These are phyloP conservation scores for Eimeria sp. DNA, from an alignment of 169 alveolate species.

Conservation along the genomic window DNA sequence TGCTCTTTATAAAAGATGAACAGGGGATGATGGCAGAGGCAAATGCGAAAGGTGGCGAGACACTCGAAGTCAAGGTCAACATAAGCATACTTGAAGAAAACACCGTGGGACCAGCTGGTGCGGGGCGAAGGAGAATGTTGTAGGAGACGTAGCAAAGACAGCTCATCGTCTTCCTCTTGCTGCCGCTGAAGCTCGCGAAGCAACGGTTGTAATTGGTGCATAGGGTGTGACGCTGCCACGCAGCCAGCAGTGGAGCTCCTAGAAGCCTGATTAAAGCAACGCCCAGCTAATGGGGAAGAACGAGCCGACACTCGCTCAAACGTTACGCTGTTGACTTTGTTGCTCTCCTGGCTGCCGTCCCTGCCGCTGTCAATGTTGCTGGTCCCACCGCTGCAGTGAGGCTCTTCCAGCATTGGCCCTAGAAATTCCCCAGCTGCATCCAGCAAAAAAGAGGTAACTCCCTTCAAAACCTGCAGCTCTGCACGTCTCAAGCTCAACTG, in stretches of 20 bases:
- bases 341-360: neutral
- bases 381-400: constrained; percentile 12
- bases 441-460: constrained; percentile 47
- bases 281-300: neutral
- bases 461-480: constrained; percentile 50
- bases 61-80: constrained; percentile 82
- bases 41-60: constrained; percentile 76
- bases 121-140: constrained; percentile 67
- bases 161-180: constrained; percentile 65
- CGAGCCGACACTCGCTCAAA: neutral
- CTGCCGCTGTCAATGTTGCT: neutral
- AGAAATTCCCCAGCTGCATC: constrained; percentile 38
- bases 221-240: neutral
- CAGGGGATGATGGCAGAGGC: constrained; percentile 66
- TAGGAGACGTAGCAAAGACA: constrained; percentile 56
- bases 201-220: neutral
- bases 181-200: constrained; percentile 42
- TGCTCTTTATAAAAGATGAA: constrained; percentile 79
- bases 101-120: constrained; percentile 83
- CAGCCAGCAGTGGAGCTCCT: neutral
- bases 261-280: neutral
- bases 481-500: constrained; percentile 30
- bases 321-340: neutral
- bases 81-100: constrained; percentile 81
- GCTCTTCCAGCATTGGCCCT: constrained; percentile 26